Evolutionary conservation across 2,329 filamentous ascomycete genomes (phyloP).

Genomic region (Fusarium sp.): DNA sequence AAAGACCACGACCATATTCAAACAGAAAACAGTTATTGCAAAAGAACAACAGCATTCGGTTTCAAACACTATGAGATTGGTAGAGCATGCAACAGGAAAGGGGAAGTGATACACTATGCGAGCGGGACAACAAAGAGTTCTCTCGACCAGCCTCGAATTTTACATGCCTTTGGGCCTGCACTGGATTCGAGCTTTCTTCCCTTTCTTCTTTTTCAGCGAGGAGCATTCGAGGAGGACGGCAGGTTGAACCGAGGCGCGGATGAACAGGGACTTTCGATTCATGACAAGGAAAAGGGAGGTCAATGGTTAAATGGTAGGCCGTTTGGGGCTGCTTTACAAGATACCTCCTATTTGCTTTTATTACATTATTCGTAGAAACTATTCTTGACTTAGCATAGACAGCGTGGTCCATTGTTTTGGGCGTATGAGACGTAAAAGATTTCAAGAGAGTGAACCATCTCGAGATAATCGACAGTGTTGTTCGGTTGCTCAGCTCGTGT

Average conservation of each 20-base stretch:
- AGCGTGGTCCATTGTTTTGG: constrained; percentile 15
- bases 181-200: constrained; percentile 20
- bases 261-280: constrained; percentile 25
- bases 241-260: constrained; percentile 15
- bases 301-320: constrained; percentile 22
- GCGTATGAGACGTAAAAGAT: constrained; percentile 15
- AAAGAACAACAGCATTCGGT: not conserved
- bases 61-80: not conserved
- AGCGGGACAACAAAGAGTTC: not conserved
- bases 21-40: not conserved
- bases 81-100: constrained; percentile 1
- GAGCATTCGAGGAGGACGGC: constrained; percentile 32
- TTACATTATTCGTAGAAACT: constrained; percentile 11
- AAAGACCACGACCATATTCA: not conserved
- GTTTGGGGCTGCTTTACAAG: constrained; percentile 29
- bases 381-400: constrained; percentile 23
- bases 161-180: constrained; percentile 14
- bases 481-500: not conserved
- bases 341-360: constrained; percentile 32
- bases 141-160: constrained; percentile 3
- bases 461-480: not conserved
- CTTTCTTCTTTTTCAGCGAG: constrained; percentile 32
- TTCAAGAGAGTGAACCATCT: constrained; percentile 2
- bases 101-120: constrained; percentile 9
- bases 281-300: constrained; percentile 5